A percentile compares a stretch with the other conserved stretches of the same genome.
Conservation (phyloP, 352 stramenopile species). For the Globisporangium carolinianum region DNA sequence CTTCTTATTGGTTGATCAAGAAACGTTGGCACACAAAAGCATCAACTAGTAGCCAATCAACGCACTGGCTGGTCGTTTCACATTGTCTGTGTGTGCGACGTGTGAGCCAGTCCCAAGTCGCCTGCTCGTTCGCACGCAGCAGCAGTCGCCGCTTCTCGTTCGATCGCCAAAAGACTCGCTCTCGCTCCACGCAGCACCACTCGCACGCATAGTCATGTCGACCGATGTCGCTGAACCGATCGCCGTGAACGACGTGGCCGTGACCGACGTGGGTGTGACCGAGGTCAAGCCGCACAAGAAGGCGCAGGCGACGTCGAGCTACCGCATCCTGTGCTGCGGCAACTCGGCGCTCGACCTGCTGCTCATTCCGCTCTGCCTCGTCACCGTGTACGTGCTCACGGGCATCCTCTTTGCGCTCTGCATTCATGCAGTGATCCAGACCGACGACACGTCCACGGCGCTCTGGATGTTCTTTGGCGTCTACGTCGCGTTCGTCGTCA, state of each 20-base stretch:
- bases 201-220: constrained; percentile 4
- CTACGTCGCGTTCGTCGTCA: constrained; percentile 52
- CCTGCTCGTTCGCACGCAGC: too few species aligned
- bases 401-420: constrained; percentile 65
- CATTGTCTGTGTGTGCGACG: too few species aligned
- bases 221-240: constrained; percentile 10
- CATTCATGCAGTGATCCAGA: constrained; percentile 65
- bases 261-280: constrained; percentile 35
- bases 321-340: constrained; percentile 55
- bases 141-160: too few species aligned
- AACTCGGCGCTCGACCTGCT: constrained; percentile 70
- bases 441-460: constrained; percentile 65
- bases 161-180: too few species aligned
- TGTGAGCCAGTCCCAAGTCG: too few species aligned
- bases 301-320: constrained; percentile 16
- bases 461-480: constrained; percentile 79
- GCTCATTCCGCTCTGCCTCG: constrained; percentile 57
- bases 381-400: constrained; percentile 55
- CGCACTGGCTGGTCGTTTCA: too few species aligned
- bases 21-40: too few species aligned
- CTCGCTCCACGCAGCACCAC: too few species aligned
- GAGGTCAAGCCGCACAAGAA: constrained; percentile 54
- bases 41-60: too few species aligned
- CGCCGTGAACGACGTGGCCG: constrained; percentile 14
- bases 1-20: too few species aligned